Percentiles rank a stretch among this genome's conserved stretches.
Evolutionary conservation across 345 rosid species (phyloP).

Genomic region (Punica granatum): DNA sequence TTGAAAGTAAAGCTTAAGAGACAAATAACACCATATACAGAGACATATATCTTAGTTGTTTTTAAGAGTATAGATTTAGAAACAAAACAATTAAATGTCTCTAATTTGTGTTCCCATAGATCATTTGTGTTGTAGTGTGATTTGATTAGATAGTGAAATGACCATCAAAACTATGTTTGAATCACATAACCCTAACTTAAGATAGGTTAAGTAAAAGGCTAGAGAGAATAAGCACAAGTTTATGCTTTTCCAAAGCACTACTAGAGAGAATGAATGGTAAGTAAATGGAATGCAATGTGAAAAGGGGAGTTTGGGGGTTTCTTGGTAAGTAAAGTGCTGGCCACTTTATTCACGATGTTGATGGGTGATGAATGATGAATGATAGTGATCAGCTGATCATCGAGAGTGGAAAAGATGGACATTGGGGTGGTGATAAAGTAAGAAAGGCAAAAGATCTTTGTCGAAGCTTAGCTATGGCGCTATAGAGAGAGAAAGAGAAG

Average conservation of each 20-base stretch:
- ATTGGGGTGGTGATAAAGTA: background rate
- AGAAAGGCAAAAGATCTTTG: background rate
- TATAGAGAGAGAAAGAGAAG: background rate
- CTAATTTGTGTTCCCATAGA: too few relatives aligned
- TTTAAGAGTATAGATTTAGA: too few relatives aligned
- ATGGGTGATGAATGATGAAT: background rate
- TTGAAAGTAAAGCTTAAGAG: too few relatives aligned
- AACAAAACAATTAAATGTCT: too few relatives aligned
- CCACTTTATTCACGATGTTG: constrained; percentile 3
- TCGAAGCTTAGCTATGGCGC: background rate
- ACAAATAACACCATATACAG: too few relatives aligned
- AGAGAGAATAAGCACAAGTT: background rate
- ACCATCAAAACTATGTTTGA: background rate
- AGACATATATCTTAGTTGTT: too few relatives aligned
- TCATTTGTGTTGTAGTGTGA: too few relatives aligned
- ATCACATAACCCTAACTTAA: background rate
- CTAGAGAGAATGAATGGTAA: background rate
- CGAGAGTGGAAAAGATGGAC: background rate
- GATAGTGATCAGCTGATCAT: background rate
- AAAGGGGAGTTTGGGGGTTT: background rate
- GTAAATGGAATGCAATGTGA: background rate
- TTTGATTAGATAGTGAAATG: background rate
- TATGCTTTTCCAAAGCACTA: background rate
- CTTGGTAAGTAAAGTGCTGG: constrained; percentile 3
- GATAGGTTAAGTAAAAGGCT: background rate